phyloP scores from a whole-genome alignment of 2,329 filamentous ascomycete species.

The Penicillium sp. region DNA sequence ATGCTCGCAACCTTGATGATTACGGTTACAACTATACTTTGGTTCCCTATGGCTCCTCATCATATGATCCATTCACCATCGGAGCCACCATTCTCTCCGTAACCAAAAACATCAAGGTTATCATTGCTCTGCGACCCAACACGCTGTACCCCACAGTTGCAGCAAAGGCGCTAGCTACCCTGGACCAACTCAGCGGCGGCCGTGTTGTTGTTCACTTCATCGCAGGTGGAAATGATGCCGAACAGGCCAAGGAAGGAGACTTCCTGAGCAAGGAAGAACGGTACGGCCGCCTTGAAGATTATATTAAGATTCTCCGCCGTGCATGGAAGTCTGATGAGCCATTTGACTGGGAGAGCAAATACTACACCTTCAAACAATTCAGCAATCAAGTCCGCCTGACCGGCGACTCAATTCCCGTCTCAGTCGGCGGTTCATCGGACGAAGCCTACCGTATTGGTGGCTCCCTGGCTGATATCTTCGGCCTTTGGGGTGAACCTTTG shows the following conservation, averaged over 20 bases:
- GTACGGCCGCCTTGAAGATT: conserved; percentile 60
- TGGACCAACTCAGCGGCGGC: conserved; percentile 59
- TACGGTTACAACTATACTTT: conserved; percentile 63
- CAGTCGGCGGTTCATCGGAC: conserved; percentile 59
- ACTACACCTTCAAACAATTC: conserved; percentile 62
- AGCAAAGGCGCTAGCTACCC: conserved; percentile 61
- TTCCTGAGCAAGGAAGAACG: conserved; percentile 59
- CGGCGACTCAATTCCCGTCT: conserved; percentile 57
- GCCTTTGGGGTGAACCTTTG: conserved; percentile 63
- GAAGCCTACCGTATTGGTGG: conserved; percentile 62
- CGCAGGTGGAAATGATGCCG: conserved; percentile 60
- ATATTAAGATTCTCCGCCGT: conserved; percentile 60
- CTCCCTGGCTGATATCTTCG: conserved; percentile 61
- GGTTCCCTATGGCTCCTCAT: conserved; percentile 58
- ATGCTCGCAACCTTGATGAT: conserved; percentile 39
- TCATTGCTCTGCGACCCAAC: conserved; percentile 63
- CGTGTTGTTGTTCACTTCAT: conserved; percentile 64
- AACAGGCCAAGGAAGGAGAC: conserved; percentile 62
- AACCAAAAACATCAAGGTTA: conserved; percentile 61
- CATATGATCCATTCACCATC: conserved; percentile 58
- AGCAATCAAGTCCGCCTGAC: conserved; percentile 55
- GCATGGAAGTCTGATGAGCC: conserved; percentile 59
- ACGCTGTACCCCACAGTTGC: conserved; percentile 63
- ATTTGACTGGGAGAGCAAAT: conserved; percentile 62
- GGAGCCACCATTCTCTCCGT: conserved; percentile 58